Conservation (phyloP, 1,284 basidiomycete genomes). For the Sanghuangporus baumii region DNA sequence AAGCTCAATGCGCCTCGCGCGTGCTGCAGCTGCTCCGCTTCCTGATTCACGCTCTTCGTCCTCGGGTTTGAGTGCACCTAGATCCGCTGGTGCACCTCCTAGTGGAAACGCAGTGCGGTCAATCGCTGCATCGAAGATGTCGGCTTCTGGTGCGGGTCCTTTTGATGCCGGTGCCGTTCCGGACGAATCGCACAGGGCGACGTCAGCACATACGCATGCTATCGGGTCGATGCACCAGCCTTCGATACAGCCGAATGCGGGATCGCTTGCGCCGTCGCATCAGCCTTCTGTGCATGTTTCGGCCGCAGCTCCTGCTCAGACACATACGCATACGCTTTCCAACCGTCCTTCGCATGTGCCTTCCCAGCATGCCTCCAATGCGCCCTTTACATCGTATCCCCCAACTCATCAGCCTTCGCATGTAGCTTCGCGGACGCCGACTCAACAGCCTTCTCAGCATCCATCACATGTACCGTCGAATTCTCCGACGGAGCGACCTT, state of each 20-base stretch:
- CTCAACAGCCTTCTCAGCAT: neutral
- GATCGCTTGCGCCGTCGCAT: neutral
- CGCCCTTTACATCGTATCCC: neutral
- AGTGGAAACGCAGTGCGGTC: neutral
- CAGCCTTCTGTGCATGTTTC: neutral
- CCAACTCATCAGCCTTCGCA: neutral
- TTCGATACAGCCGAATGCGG: neutral
- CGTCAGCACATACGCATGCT: neutral
- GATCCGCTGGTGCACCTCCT: neutral
- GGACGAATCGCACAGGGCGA: neutral
- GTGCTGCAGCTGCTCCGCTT: conserved; percentile 4
- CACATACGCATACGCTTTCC: neutral
- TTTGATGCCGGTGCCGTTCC: neutral
- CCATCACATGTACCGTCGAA: neutral
- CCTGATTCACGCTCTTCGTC: conserved; percentile 10
- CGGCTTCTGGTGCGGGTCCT: neutral
- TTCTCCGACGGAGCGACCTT: neutral
- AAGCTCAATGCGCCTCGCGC: conserved; percentile 7
- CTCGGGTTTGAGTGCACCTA: neutral
- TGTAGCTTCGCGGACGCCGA: neutral
- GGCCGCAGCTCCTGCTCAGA: neutral
- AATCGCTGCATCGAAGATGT: neutral
- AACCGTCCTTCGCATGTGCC: neutral
- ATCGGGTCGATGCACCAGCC: neutral
- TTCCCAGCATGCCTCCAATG: neutral